Evolutionary conservation across 331 rosid species (phyloP), one percentile per base, ranked within the genome.

Genomic region (Malus hybrid): DNA sequence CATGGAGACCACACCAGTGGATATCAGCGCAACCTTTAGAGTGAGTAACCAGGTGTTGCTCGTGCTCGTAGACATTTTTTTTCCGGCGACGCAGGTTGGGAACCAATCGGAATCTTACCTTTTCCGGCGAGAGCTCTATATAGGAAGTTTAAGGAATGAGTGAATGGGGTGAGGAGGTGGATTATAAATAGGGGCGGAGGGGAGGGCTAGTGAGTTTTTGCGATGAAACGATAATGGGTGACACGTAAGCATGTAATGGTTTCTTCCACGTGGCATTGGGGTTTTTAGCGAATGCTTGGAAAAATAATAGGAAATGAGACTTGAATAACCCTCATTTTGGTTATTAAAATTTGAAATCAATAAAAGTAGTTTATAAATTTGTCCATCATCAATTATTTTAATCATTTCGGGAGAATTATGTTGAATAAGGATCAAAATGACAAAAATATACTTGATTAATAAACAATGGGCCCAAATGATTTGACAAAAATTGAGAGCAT

Each of bases 1-100:
- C 73, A 76, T 67, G 65, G 95, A 88, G 10, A 94, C 7, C 36
- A 88, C 76, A 13, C 86, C 91, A 19, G 86, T 74, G 14, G 97
- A 89, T 63, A 93, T 73, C 12, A 91, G 34, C 18, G 81, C 24
- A 11, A 80, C 11, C 82, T 87, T 94, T 57, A 86, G 73, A 18
- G 90, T 77, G 39, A 85, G 79, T 52, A 61, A 29, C 88, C 85
- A 83, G 61, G 55, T 82, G 62, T 69, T 34, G 76, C 75, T 79
- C 20, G 80, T 65, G 34, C 28, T 79, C 13, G 63, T 70, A 29
- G 76, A 70, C 87, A 81, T 83, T 69, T 64, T 46, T 46, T 24
- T 34, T 34, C 52, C 48, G 22, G 15, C 19, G 10, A 19, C 6
- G 14, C 7, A 22, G 29, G 6, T 22, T 15, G 50, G 13, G 29